Conservation (phyloP, 805 yeast genomes). For the Candida coquimbonensis region DNA sequence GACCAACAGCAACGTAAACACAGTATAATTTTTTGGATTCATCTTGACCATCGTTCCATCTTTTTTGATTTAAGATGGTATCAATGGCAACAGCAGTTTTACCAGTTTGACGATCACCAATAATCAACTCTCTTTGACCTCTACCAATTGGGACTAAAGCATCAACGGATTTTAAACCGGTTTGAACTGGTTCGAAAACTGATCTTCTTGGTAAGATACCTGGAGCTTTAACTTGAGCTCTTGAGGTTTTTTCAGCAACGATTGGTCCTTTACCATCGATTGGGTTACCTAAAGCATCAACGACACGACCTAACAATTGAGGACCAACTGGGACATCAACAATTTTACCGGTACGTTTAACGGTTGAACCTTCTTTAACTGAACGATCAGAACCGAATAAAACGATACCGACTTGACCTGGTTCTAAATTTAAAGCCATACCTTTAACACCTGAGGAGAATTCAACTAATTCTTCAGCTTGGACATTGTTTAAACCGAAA, state of each 20-base stretch:
- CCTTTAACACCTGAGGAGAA: conserved; percentile 99
- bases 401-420: conserved; percentile 99
- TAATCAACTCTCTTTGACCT: conserved; percentile 99
- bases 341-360: conserved; percentile 99
- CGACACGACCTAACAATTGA: conserved; percentile 96
- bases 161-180: conserved; percentile 98
- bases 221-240: conserved; percentile 99
- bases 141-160: conserved; percentile 99
- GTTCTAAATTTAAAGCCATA: conserved; percentile 99
- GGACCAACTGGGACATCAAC: conserved; percentile 99
- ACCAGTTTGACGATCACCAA: conserved; percentile 99
- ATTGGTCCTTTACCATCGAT: conserved; percentile 99
- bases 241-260: conserved; percentile 71
- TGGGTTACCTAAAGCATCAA: conserved; percentile 98
- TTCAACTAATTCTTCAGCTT: conserved; percentile 99
- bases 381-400: conserved; percentile 98
- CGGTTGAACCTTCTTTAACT: conserved; percentile 99
- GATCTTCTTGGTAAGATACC: conserved; percentile 99
- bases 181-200: conserved; percentile 98
- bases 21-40: conserved; percentile 98
- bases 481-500: conserved; percentile 98
- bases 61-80: conserved; percentile 97
- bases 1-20: conserved; percentile 99
- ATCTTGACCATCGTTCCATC: conserved; percentile 93
- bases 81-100: conserved; percentile 99